Conservation (phyloP, 768 basidiomycete genomes). For the Leucocoprinus sp. region DNA sequence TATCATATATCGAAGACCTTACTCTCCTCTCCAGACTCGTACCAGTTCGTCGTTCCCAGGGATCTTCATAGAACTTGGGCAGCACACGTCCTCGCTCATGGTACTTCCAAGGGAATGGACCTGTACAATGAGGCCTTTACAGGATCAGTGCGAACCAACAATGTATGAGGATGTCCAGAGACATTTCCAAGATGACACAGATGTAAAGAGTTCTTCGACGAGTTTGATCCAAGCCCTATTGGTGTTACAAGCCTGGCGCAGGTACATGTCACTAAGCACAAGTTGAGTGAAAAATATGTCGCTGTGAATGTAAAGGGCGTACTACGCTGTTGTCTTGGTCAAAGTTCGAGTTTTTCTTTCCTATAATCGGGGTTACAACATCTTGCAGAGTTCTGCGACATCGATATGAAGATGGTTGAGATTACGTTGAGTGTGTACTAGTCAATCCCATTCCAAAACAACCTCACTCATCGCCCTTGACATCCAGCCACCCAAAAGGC, state of each 20-base stretch:
- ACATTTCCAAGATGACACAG: slow-evolving; percentile 77
- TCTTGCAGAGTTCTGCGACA: slow-evolving; percentile 82
- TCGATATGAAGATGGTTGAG: slow-evolving; percentile 85
- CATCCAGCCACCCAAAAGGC: too few species aligned
- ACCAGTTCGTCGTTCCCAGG: slow-evolving; percentile 42
- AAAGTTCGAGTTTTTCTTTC: not conserved
- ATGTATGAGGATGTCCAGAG: slow-evolving; percentile 66
- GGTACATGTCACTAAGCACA: slow-evolving; percentile 79
- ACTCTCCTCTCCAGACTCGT: not conserved
- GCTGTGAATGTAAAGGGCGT: slow-evolving; percentile 70
- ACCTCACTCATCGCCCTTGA: too few species aligned
- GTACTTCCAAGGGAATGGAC: slow-evolving; percentile 50
- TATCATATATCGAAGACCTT: too few species aligned
- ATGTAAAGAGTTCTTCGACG: slow-evolving; percentile 66
- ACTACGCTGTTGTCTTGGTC: not conserved
- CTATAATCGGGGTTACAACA: slow-evolving; percentile 60
- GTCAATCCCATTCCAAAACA: too few species aligned
- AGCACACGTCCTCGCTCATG: slow-evolving; percentile 68
- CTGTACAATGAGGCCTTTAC: slow-evolving; percentile 46
- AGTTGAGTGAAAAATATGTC: slow-evolving; percentile 61
- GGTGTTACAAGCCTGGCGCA: slow-evolving; percentile 96
- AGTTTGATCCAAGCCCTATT: slow-evolving; percentile 82
- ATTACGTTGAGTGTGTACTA: slow-evolving; percentile 48
- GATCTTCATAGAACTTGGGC: slow-evolving; percentile 85
- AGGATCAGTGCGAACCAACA: slow-evolving; percentile 92